Evolutionary conservation across 2,329 filamentous ascomycete species (phyloP).

Genomic region (Annulohypoxylon truncatum): DNA sequence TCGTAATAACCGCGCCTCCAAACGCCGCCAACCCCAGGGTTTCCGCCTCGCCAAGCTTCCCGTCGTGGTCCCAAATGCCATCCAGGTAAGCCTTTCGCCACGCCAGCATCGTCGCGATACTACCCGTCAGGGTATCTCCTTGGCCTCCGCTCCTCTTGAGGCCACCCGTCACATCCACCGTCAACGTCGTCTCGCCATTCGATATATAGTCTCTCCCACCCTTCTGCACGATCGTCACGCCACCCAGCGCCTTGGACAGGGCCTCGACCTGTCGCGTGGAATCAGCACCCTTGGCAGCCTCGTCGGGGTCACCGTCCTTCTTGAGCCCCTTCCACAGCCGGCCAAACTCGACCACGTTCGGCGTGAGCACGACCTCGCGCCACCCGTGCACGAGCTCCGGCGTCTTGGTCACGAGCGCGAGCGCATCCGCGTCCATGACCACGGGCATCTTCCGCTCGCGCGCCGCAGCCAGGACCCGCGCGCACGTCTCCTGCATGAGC

Average conservation of each 20-base stretch:
- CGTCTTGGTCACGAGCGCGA: constrained; percentile 79
- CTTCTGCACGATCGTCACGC: constrained; percentile 93
- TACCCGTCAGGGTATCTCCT: constrained; percentile 93
- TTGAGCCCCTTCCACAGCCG: constrained; percentile 80
- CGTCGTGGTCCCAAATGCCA: constrained; percentile 76
- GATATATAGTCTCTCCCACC: constrained; percentile 84
- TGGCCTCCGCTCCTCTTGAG: constrained; percentile 93
- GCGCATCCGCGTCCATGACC: constrained; percentile 90
- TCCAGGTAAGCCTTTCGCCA: constrained; percentile 92
- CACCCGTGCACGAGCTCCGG: constrained; percentile 85
- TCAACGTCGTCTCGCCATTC: constrained; percentile 79
- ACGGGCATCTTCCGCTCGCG: constrained; percentile 78
- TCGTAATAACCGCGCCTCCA: constrained; percentile 87
- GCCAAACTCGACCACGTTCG: constrained; percentile 93
- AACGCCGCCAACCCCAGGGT: constrained; percentile 84
- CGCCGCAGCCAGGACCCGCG: constrained; percentile 81
- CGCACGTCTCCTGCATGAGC: constrained; percentile 89
- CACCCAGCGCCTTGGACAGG: constrained; percentile 80
- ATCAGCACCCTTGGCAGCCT: constrained; percentile 46
- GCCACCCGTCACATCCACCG: constrained; percentile 83
- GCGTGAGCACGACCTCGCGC: constrained; percentile 86
- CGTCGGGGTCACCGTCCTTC: constrained; percentile 58
- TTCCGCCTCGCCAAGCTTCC: constrained; percentile 63
- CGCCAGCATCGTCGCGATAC: constrained; percentile 86
- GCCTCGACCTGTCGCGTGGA: constrained; percentile 66